These are phyloP conservation scores for Coemansia reversa DNA, from an alignment of 192 early-diverging fungal genomes.

Conservation along the genomic window DNA sequence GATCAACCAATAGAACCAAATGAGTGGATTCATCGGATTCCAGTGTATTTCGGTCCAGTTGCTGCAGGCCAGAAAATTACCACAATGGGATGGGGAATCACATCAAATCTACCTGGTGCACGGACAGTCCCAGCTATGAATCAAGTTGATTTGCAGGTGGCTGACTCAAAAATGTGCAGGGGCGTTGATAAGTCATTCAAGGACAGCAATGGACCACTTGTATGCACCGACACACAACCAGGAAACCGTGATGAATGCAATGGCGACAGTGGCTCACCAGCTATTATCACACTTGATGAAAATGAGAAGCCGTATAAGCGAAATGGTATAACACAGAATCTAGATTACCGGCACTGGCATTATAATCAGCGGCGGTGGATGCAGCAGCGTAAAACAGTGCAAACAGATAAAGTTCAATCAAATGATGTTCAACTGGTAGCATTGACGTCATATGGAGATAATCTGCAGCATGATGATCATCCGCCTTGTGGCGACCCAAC, in stretches of 20 bases:
- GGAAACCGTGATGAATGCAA: slow-evolving; percentile 43
- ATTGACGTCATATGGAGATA: slow-evolving; percentile 54
- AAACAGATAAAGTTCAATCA: background rate
- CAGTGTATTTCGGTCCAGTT: slow-evolving; percentile 33
- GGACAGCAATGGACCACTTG: slow-evolving; percentile 36
- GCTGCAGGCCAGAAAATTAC: slow-evolving; percentile 15
- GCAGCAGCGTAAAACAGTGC: background rate
- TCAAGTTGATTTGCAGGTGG: slow-evolving; percentile 29
- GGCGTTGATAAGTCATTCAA: slow-evolving; percentile 20
- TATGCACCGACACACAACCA: slow-evolving; percentile 35
- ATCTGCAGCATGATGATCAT: slow-evolving; percentile 18
- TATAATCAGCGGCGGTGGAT: background rate
- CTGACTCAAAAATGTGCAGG: slow-evolving; percentile 10
- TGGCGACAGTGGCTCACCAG: slow-evolving; percentile 51
- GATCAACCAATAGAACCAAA: background rate
- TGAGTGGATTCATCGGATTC: slow-evolving; percentile 19
- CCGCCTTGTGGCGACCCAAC: slow-evolving; percentile 43
- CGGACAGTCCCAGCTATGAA: slow-evolving; percentile 30
- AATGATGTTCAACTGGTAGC: slow-evolving; percentile 33
- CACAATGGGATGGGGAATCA: slow-evolving; percentile 54
- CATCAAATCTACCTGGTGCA: slow-evolving; percentile 17
- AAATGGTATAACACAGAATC: background rate
- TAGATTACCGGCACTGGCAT: background rate
- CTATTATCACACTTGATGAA: slow-evolving; percentile 13
- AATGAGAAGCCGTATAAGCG: background rate